Percentiles rank a stretch among this genome's conserved stretches.
phyloP scores from a whole-genome alignment of 352 stramenopile species.

The Peronospora destructor region DNA sequence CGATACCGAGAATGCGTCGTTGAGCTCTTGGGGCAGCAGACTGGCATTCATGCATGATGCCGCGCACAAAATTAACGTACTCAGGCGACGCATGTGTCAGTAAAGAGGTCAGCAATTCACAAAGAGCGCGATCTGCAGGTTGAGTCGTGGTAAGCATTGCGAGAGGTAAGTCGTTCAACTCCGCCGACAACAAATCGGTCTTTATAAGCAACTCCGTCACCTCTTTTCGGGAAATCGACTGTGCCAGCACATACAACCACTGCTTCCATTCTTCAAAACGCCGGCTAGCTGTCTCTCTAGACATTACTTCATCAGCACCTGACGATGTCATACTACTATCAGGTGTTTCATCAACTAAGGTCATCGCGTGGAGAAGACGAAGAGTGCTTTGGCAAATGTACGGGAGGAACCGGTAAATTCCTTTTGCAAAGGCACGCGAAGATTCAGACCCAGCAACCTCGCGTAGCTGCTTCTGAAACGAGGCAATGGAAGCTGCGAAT shows the following conservation, averaged over 20 bases:
- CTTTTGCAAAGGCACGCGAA: conserved; percentile 26
- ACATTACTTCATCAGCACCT: conserved; percentile 2
- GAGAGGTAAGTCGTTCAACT: conserved; percentile 26
- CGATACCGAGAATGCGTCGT: conserved; percentile 33
- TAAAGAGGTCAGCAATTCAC: conserved; percentile 37
- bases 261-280: conserved; percentile 37
- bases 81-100: conserved; percentile 36
- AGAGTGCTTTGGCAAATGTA: conserved; percentile 50
- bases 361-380: conserved; percentile 25
- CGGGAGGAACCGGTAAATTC: conserved; percentile 44
- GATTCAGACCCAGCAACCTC: conserved; percentile 28
- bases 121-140: conserved; percentile 27
- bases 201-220: conserved; percentile 50
- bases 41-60: conserved; percentile 31
- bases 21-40: conserved; percentile 21
- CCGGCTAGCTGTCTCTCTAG: conserved; percentile 9
- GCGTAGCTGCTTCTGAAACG: conserved; percentile 39
- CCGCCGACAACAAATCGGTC: conserved; percentile 42
- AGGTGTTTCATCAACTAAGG: conserved; percentile 7
- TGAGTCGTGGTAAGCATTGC: conserved; percentile 8
- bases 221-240: conserved; percentile 38
- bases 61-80: conserved; percentile 44
- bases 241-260: conserved; percentile 47
- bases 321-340: conserved; percentile 6
- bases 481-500: conserved; percentile 19